A percentile compares a stretch with the other conserved stretches of the same genome.
phyloP scores from a whole-genome alignment of 768 basidiomycete species.

The Lyophyllum atratum region DNA sequence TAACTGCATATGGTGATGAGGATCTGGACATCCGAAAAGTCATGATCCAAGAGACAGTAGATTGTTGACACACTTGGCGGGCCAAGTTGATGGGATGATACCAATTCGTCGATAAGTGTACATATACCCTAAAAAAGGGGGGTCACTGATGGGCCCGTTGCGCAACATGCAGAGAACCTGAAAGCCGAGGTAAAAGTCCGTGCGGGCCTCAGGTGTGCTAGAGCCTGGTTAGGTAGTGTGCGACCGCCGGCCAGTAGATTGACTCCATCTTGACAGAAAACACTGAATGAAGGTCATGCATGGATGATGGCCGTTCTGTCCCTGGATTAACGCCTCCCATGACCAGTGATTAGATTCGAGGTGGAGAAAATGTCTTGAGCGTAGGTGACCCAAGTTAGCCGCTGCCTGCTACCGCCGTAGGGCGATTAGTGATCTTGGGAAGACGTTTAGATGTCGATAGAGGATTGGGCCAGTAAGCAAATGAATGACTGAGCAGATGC shows the following conservation, averaged over 20 bases:
- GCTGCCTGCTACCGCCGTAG: neutral
- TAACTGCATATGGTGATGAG: neutral
- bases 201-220: neutral
- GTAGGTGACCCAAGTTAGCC: too few species aligned
- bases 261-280: slow-evolving; percentile 1
- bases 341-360: neutral
- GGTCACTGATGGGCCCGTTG: neutral
- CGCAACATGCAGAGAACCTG: slow-evolving; percentile 4
- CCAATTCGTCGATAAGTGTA: neutral
- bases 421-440: neutral
- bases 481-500: slow-evolving; percentile 10
- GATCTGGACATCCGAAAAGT: neutral
- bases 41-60: neutral
- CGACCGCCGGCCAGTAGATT: neutral
- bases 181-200: slow-evolving; percentile 16
- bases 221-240: neutral
- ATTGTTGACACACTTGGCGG: neutral
- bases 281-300: slow-evolving; percentile 3
- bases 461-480: neutral
- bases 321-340: slow-evolving; percentile 9
- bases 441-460: neutral
- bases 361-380: too few species aligned
- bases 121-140: neutral
- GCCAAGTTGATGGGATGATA: neutral
- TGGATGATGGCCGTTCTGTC: slow-evolving; percentile 1